phyloP scores from a whole-genome alignment of 1,139 yeast genomes.

The Taphrina confusa region DNA sequence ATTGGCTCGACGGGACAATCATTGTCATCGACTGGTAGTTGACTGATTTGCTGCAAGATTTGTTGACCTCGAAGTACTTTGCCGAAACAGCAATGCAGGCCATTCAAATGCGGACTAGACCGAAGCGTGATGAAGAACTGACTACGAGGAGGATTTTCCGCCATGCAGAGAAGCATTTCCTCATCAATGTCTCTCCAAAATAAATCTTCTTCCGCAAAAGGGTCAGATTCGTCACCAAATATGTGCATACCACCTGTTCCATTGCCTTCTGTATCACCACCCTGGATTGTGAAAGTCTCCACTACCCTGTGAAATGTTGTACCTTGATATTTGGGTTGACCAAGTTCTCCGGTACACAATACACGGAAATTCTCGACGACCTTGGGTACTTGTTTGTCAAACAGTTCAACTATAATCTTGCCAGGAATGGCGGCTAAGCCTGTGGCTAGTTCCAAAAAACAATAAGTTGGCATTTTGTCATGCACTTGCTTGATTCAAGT shows the following conservation, averaged over 20 bases:
- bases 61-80: constrained; percentile 64
- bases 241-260: constrained; percentile 54
- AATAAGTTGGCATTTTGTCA: constrained; percentile 10
- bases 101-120: constrained; percentile 46
- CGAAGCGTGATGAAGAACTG: constrained; percentile 64
- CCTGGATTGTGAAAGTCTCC: constrained; percentile 70
- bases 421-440: constrained; percentile 51
- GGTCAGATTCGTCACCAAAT: constrained; percentile 39
- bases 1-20: constrained; percentile 49
- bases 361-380: constrained; percentile 61
- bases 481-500: no score
- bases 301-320: constrained; percentile 67
- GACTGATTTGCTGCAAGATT: constrained; percentile 57
- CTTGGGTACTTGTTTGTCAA: constrained; percentile 64
- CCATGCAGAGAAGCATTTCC: constrained; percentile 56
- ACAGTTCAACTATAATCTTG: constrained; percentile 65
- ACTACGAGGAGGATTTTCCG: constrained; percentile 61
- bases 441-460: constrained; percentile 25
- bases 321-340: constrained; percentile 49
- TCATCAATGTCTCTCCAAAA: constrained; percentile 44
- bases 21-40: constrained; percentile 53
- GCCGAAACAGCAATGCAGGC: constrained; percentile 73
- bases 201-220: constrained; percentile 65
- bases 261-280: constrained; percentile 60
- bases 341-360: constrained; percentile 44